Evolutionary conservation across 78 protist genomes (phyloP).

Genomic region (Dictyostelium firmibasis): DNA sequence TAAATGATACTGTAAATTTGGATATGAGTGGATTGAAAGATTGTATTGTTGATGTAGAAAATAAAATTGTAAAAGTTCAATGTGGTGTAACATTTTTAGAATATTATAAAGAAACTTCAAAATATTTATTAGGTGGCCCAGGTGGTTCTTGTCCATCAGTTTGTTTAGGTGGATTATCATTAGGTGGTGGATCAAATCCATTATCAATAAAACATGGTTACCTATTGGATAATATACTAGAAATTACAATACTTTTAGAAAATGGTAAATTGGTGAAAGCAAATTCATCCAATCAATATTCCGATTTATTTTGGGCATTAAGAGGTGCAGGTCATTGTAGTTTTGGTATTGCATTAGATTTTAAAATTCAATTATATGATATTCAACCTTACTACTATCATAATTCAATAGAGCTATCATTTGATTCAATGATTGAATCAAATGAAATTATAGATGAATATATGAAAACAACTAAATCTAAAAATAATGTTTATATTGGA

Average conservation of each 20-base stretch:
- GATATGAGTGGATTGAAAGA: slow-evolving; percentile 29
- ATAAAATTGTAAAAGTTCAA: not conserved
- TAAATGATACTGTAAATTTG: not conserved
- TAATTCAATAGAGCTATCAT: not conserved
- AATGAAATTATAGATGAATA: not conserved
- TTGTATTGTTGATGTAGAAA: not conserved
- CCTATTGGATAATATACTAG: not conserved
- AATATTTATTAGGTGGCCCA: not conserved
- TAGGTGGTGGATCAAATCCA: slow-evolving; percentile 41
- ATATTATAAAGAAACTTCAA: slow-evolving; percentile 8
- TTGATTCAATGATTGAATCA: not conserved
- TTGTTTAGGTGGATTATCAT: slow-evolving; percentile 3
- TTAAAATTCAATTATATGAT: not conserved
- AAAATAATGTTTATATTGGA: slow-evolving; percentile 5
- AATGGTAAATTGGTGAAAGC: not conserved
- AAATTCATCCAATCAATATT: not conserved
- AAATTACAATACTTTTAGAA: not conserved
- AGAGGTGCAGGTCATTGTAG: slow-evolving; percentile 14
- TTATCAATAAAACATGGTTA: slow-evolving; percentile 22
- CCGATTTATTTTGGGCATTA: slow-evolving; percentile 36
- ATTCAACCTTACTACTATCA: not conserved
- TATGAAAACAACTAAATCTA: not conserved
- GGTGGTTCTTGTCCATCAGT: slow-evolving; percentile 64
- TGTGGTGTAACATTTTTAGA: slow-evolving; percentile 22
- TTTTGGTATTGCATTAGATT: not conserved